Percentiles rank a stretch among this genome's conserved stretches.
Evolutionary conservation across 306 rosid species (phyloP).

Genomic region (Begonia loranthoides): DNA sequence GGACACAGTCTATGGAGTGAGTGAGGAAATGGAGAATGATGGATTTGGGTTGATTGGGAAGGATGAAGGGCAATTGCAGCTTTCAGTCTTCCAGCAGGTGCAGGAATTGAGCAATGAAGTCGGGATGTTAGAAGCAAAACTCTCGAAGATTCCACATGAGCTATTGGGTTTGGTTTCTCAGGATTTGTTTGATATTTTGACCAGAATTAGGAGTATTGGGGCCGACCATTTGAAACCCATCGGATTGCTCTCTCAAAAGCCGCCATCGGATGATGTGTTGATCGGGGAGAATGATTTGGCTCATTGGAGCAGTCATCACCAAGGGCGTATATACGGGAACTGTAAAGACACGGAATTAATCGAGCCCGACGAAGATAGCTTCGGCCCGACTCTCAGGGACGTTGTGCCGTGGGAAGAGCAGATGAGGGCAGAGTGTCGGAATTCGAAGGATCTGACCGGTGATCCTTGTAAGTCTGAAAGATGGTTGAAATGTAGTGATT

Average conservation of each 20-base stretch:
- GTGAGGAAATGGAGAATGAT: slow-evolving; percentile 75
- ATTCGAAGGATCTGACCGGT: slow-evolving; percentile 52
- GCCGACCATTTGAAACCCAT: slow-evolving; percentile 46
- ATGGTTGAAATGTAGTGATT: slow-evolving; percentile 89
- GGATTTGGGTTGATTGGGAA: slow-evolving; percentile 75
- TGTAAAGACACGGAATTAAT: slow-evolving; percentile 84
- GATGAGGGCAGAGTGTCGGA: slow-evolving; percentile 64
- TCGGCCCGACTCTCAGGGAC: slow-evolving; percentile 69
- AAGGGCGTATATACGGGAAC: slow-evolving; percentile 62
- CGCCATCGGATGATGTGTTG: slow-evolving; percentile 56
- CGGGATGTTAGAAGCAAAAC: slow-evolving; percentile 61
- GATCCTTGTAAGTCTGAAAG: slow-evolving; percentile 84
- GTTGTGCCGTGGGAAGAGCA: slow-evolving; percentile 85
- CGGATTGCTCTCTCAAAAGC: slow-evolving; percentile 53
- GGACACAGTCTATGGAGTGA: slow-evolving; percentile 78
- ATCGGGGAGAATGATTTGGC: slow-evolving; percentile 90
- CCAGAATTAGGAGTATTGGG: slow-evolving; percentile 59
- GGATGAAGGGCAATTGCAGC: slow-evolving; percentile 76
- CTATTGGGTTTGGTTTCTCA: slow-evolving; percentile 60
- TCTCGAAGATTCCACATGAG: slow-evolving; percentile 50
- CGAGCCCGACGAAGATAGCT: slow-evolving; percentile 91
- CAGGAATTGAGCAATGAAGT: slow-evolving; percentile 77
- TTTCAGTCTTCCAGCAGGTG: slow-evolving; percentile 73
- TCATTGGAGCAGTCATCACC: slow-evolving; percentile 87
- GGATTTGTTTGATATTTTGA: slow-evolving; percentile 65